These are phyloP conservation scores for Allium fistulosum DNA, from an alignment of 106 monocot species.

Conservation along the genomic window DNA sequence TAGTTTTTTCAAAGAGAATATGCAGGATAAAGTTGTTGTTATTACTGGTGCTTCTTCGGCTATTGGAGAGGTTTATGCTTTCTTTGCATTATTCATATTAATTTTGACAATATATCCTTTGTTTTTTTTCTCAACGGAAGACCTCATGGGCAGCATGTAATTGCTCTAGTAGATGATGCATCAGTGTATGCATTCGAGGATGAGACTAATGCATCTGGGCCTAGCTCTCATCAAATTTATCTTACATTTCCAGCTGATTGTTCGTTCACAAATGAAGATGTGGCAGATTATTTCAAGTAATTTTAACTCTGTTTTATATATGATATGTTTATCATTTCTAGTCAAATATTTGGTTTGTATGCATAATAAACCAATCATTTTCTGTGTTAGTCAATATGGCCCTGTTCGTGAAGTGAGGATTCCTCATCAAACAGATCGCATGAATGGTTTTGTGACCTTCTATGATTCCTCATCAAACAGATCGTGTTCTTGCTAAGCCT, in stretches of 20 bases:
- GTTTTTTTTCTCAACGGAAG: constrained; percentile 12
- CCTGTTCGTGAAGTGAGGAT: constrained; percentile 79
- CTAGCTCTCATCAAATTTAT: constrained; percentile 71
- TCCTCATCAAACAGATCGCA: constrained; percentile 65
- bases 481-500: constrained; percentile 72
- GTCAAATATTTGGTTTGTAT: neutral
- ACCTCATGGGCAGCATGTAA: constrained; percentile 72
- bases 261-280: constrained; percentile 70
- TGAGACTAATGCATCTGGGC: constrained; percentile 17
- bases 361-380: neutral
- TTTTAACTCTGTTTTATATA: neutral
- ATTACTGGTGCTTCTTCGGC: constrained; percentile 85
- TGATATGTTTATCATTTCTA: neutral
- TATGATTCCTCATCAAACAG: constrained; percentile 54
- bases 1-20: constrained; percentile 38
- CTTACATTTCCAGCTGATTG: constrained; percentile 83
- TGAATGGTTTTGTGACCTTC: constrained; percentile 95
- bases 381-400: constrained; percentile 49
- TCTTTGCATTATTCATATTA: too few relatives aligned
- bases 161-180: constrained; percentile 46
- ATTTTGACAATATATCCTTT: too few relatives aligned
- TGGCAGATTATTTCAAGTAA: constrained; percentile 73
- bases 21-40: constrained; percentile 71
- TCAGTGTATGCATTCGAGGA: constrained; percentile 34
- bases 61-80: constrained; percentile 55